Percentiles rank a stretch among this genome's conserved stretches.
Evolutionary conservation across 176 grass and related monocot species (phyloP).

Genomic region (Puya raimondii): DNA sequence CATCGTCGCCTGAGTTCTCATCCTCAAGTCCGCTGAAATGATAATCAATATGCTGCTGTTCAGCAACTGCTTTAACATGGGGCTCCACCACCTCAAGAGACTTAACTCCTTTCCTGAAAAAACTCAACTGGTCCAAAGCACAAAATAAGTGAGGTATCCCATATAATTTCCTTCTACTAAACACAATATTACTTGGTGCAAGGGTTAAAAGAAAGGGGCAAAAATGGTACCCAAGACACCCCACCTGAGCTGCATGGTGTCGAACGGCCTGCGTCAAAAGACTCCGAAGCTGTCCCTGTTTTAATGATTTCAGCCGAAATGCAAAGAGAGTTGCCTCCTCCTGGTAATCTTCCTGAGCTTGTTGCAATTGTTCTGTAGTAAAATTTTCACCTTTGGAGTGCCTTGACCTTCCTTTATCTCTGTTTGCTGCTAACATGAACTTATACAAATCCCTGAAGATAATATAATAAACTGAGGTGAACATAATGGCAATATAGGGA

Average conservation of each 20-base stretch:
- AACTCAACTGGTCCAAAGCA: constrained; percentile 54
- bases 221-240: too few species aligned
- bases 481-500: neutral
- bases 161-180: neutral
- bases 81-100: constrained; percentile 86
- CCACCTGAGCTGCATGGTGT: constrained; percentile 89
- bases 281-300: constrained; percentile 93
- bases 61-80: constrained; percentile 69
- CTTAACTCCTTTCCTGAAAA: constrained; percentile 75
- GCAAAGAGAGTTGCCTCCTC: constrained; percentile 87
- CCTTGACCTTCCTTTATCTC: constrained; percentile 63
- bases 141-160: constrained; percentile 3
- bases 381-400: constrained; percentile 50
- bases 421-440: constrained; percentile 56
- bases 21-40: constrained; percentile 82
- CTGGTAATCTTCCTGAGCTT: constrained; percentile 86
- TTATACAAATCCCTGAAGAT: constrained; percentile 74
- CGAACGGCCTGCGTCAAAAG: constrained; percentile 94
- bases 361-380: constrained; percentile 59
- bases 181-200: neutral
- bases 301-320: constrained; percentile 88
- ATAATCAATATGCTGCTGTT: constrained; percentile 91
- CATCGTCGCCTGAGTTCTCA: constrained; percentile 55
- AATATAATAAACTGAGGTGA: constrained; percentile 20
- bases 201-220: neutral